Evolutionary conservation across 345 rosid genomes (phyloP).

Genomic region (Populus deltoides): DNA sequence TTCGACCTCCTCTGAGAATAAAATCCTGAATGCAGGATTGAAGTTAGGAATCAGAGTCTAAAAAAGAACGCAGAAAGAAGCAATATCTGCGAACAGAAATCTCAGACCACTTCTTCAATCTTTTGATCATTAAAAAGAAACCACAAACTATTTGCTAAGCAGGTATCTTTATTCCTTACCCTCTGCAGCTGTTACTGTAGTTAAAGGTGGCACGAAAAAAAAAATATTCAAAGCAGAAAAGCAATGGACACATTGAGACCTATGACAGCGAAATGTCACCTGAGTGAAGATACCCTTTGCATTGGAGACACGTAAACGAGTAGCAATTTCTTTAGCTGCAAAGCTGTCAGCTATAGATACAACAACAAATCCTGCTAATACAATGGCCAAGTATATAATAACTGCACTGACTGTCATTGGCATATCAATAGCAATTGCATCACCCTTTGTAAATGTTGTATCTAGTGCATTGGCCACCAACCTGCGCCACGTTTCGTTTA

Average conservation of each 20-base stretch:
- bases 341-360: conserved; percentile 97
- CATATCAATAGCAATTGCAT: conserved; percentile 86
- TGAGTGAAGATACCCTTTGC: conserved; percentile 91
- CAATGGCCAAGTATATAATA: conserved; percentile 74
- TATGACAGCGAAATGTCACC: conserved; percentile 39
- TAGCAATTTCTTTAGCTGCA: conserved; percentile 79
- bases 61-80: background rate
- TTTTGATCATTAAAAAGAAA: too few species aligned
- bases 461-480: conserved; percentile 74
- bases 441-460: conserved; percentile 61
- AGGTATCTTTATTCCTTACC: too few species aligned
- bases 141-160: too few species aligned
- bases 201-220: too few species aligned
- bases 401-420: conserved; percentile 90
- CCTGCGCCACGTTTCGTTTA: conserved; percentile 35
- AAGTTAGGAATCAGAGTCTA: background rate
- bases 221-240: too few species aligned
- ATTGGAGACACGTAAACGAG: conserved; percentile 64
- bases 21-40: conserved; percentile 56
- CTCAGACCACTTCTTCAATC: too few species aligned
- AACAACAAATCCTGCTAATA: conserved; percentile 72
- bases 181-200: too few species aligned
- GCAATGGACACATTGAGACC: too few species aligned
- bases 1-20: conserved; percentile 73
- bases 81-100: too few species aligned